A percentile compares a stretch with the other conserved stretches of the same genome.
Conservation (phyloP, 148 eudicot species). For the Vaccinium vitisidaea region DNA sequence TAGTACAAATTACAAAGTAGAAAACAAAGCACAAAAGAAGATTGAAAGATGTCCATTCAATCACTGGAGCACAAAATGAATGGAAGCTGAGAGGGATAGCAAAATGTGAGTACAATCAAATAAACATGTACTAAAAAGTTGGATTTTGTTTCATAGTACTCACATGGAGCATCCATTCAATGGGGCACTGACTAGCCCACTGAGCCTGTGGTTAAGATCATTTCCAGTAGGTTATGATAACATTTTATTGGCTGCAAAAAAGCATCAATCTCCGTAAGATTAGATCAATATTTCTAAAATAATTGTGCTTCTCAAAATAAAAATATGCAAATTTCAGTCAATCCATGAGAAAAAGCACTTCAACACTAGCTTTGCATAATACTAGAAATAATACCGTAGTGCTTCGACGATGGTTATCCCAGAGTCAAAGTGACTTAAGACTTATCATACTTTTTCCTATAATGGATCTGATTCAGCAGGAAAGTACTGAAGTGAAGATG, state of each 20-base stretch:
- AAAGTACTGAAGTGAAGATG: not conserved
- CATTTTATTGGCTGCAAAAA: not conserved
- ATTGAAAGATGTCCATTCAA: slow-evolving; percentile 6
- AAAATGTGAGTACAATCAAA: slow-evolving; percentile 14
- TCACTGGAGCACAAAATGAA: slow-evolving; percentile 5
- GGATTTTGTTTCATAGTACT: slow-evolving; percentile 16
- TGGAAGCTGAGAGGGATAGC: slow-evolving; percentile 18
- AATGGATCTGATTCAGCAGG: slow-evolving; percentile 14
- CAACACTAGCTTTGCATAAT: not conserved
- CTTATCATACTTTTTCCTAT: slow-evolving; percentile 2
- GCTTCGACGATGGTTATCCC: not conserved
- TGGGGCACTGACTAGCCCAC: not conserved
- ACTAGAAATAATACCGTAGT: not conserved
- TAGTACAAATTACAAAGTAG: not conserved
- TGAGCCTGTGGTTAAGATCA: not conserved
- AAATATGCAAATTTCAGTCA: not conserved
- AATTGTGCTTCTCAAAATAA: not conserved
- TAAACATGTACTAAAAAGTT: slow-evolving; percentile 3
- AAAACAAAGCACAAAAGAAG: not conserved
- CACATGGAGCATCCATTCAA: not conserved
- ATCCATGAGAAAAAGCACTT: not conserved
- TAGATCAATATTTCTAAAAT: not conserved
- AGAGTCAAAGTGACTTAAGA: not conserved
- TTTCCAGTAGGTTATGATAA: not conserved
- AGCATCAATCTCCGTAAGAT: not conserved